phyloP scores from a whole-genome alignment of 148 eudicot genomes.

The Nepenthes mirabilis region DNA sequence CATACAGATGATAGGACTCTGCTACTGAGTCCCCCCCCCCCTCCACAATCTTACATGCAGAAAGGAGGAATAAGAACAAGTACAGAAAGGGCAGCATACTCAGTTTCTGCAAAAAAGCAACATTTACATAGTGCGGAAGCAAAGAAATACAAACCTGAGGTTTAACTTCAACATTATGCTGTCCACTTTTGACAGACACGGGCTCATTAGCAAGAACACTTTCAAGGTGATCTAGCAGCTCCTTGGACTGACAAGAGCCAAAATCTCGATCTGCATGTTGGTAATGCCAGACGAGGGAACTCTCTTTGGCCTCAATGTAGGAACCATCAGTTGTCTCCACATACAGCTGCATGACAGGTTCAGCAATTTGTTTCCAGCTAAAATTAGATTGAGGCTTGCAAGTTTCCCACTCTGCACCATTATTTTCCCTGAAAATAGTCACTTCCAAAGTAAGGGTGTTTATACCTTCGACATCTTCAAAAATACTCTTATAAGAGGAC shows the following conservation, averaged over 20 bases:
- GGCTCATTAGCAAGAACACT: conserved; percentile 82
- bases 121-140: neutral
- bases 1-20: too few species aligned
- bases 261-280: conserved; percentile 63
- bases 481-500: too few species aligned
- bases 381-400: conserved; percentile 39
- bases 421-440: conserved; percentile 24
- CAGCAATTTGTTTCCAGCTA: conserved; percentile 65
- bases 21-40: too few species aligned
- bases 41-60: too few species aligned
- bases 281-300: conserved; percentile 64
- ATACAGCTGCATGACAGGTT: conserved; percentile 65
- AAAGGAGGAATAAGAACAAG: too few species aligned
- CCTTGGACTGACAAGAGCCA: conserved; percentile 68
- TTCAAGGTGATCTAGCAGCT: conserved; percentile 64
- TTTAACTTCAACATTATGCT: conserved; percentile 64
- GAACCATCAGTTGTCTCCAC: conserved; percentile 76
- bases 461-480: too few species aligned
- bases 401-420: conserved; percentile 51
- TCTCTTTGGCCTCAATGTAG: conserved; percentile 51
- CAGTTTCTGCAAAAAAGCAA: too few species aligned
- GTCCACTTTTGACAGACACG: conserved; percentile 69
- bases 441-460: too few species aligned
- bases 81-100: too few species aligned
- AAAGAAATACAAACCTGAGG: conserved; percentile 29